Evolutionary conservation across 305 asterid genomes (phyloP).

Genomic region (Fraxinus dipetala): DNA sequence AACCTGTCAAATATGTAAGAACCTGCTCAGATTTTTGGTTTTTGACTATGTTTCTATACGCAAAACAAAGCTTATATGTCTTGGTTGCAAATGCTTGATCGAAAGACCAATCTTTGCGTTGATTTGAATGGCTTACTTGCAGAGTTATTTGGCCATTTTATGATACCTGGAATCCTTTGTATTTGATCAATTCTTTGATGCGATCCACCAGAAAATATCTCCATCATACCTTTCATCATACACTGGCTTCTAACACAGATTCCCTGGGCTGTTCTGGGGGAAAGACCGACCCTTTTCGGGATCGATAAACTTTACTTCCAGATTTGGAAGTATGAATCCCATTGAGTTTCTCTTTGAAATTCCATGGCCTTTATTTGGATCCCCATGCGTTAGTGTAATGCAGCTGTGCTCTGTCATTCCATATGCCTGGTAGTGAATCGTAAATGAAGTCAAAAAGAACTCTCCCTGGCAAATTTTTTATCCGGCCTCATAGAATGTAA

Average conservation of each 20-base stretch:
- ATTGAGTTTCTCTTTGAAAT: conserved; percentile 72
- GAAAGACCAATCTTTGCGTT: background rate
- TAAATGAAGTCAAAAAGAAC: background rate
- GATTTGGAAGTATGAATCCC: conserved; percentile 85
- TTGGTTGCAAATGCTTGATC: background rate
- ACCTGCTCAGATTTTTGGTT: background rate
- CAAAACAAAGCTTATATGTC: background rate
- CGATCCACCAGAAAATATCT: conserved; percentile 77
- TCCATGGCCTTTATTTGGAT: conserved; percentile 44
- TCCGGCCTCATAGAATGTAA: background rate
- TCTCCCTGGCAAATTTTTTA: background rate
- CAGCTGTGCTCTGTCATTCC: conserved; percentile 98
- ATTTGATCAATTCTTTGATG: conserved; percentile 84
- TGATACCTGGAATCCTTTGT: conserved; percentile 89
- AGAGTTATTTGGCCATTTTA: background rate
- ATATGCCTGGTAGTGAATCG: conserved; percentile 51
- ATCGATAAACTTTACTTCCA: conserved; percentile 74
- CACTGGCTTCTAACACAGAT: conserved; percentile 86
- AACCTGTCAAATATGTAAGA: conserved; percentile 42
- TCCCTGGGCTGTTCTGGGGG: conserved; percentile 73
- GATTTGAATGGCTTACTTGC: background rate
- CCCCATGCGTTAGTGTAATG: conserved; percentile 69
- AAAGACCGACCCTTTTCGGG: conserved; percentile 66
- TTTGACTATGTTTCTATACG: background rate
- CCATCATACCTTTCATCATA: conserved; percentile 90